These are phyloP conservation scores for Aegle marmelos DNA, from an alignment of 345 rosid genomes.

Conservation along the genomic window DNA sequence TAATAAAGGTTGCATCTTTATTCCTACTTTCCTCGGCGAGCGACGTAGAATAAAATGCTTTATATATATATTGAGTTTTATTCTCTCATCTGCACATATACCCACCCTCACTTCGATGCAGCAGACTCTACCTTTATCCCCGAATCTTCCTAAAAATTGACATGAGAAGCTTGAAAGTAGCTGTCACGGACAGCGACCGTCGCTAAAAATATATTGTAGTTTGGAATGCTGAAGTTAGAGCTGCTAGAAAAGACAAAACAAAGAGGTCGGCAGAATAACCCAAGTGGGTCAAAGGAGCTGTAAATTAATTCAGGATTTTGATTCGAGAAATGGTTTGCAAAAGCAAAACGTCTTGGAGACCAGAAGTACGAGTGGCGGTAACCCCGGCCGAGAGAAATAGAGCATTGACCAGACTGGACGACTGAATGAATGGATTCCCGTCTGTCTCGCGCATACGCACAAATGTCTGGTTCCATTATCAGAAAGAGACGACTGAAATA, in stretches of 20 bases:
- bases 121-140: neutral
- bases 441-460: no score
- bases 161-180: neutral
- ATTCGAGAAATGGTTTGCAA: no score
- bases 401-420: no score
- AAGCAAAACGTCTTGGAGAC: neutral
- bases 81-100: constrained; percentile 5
- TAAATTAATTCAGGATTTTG: neutral
- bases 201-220: no score
- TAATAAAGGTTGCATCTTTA: constrained; percentile 14
- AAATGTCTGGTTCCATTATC: neutral
- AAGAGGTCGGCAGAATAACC: neutral
- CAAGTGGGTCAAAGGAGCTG: no score
- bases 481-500: no score
- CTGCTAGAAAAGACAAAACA: neutral
- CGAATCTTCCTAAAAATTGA: neutral
- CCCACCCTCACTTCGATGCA: neutral
- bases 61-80: neutral
- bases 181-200: no score
- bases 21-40: constrained; percentile 3
- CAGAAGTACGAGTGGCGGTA: neutral
- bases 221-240: neutral
- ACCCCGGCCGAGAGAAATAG: no score
- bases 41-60: neutral
- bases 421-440: no score